Evolutionary conservation across 177 flowering plant genomes (phyloP), one percentile per base, ranked within the genome.

Genomic region (Telopea speciosissima): DNA sequence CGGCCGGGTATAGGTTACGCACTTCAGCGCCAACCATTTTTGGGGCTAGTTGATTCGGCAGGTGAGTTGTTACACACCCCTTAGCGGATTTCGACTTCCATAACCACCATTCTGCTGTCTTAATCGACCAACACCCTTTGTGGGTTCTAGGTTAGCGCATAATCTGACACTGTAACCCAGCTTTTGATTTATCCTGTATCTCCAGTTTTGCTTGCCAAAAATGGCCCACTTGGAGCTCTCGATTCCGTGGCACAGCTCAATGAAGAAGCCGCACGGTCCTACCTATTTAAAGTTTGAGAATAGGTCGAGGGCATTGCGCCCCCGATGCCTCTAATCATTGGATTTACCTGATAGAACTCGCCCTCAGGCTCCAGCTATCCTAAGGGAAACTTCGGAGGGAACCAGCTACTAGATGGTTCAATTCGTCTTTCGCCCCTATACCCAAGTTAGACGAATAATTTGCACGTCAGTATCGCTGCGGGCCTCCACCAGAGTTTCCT

Each of bases 51-150:
- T 85, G 85, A 85, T 85, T 85, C 83, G 85, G 83, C 85, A 85
- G 84, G 87, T 85, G 88, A 84, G 88, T 84, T 85, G 83, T 85
- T 85, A 85, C 87, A 85, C 88, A 85, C 84, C 84, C 87, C 87
- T 82, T 85, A 85, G 85, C 77, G 77, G 77, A 79, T 81, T 79
- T 75, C 69, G 77, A 52, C 58, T 13, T 45, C 54, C 54, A 45
- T 45, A 17, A 45, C 19, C 54, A 45, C 54, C 54, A 8, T 45
- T 17, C 54, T 45, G 54, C 19, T 45, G 8, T 45, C 54, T 45
- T 45, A 45, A 45, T 45, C 19, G 54, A 45, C 54, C 19, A 45
- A 45, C 54, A 45, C 54, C 54, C 54, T 45, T 45, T 45, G 54
- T 45, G 54, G 81, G 81, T 66, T 81, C 83, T 78, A 70, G 81